These are phyloP conservation scores for Wickerhamiella domercqiae DNA, from an alignment of 805 yeast species.

Conservation along the genomic window DNA sequence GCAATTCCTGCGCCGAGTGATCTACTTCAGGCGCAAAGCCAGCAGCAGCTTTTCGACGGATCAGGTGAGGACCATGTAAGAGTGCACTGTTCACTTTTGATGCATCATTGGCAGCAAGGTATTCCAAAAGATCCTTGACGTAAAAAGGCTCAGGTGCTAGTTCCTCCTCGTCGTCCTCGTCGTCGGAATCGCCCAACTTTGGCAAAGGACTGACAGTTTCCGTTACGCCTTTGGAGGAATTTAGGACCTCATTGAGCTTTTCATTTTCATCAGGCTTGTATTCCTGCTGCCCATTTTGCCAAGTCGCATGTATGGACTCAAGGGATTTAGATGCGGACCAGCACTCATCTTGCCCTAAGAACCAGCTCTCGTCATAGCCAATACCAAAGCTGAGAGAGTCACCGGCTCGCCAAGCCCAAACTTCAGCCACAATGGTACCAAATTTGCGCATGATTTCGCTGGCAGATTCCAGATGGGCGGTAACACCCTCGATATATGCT, in stretches of 20 bases:
- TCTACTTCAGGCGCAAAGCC: constrained; percentile 38
- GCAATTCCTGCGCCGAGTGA: constrained; percentile 40
- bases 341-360: constrained; percentile 12
- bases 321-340: background rate
- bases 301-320: background rate
- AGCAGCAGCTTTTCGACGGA: constrained; percentile 46
- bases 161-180: constrained; percentile 22
- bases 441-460: constrained; percentile 32
- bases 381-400: constrained; percentile 19
- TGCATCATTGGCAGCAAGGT: constrained; percentile 33
- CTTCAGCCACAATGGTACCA: constrained; percentile 46
- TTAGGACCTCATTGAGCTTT: constrained; percentile 1
- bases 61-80: constrained; percentile 38
- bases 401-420: constrained; percentile 16
- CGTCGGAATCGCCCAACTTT: constrained; percentile 17
- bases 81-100: constrained; percentile 39
- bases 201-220: background rate
- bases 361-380: constrained; percentile 13
- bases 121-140: constrained; percentile 52
- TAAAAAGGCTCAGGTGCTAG: constrained; percentile 42
- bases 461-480: constrained; percentile 38
- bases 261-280: background rate
- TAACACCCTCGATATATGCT: constrained; percentile 35
- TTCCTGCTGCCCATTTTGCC: background rate
- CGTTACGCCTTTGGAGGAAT: background rate